Evolutionary conservation across 148 eudicot genomes (phyloP).

Genomic region (Rhododendron williamsianum): DNA sequence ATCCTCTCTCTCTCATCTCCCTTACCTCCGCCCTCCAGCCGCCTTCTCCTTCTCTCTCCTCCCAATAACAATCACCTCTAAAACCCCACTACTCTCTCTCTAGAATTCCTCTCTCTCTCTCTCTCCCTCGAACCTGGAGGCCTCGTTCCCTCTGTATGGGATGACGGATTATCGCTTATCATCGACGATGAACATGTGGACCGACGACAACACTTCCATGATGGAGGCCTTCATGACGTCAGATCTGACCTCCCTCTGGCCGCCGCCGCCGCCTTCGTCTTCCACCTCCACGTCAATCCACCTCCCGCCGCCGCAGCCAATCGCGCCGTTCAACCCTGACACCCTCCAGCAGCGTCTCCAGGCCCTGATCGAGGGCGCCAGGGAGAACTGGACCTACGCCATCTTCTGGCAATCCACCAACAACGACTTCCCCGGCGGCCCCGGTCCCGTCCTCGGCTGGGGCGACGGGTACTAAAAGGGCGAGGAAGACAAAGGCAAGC

Average conservation of each 20-base stretch:
- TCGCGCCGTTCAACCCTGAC: constrained; percentile 39
- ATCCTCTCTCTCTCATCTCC: neutral
- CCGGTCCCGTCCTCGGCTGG: constrained; percentile 51
- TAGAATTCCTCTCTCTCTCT: neutral
- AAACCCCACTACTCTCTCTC: neutral
- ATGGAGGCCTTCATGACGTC: constrained; percentile 45
- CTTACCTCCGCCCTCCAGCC: neutral
- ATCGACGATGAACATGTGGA: constrained; percentile 33
- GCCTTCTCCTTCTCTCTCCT: neutral
- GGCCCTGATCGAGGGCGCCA: constrained; percentile 48
- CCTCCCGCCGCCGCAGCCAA: neutral
- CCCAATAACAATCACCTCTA: neutral
- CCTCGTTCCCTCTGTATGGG: constrained; percentile 12
- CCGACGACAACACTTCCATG: constrained; percentile 33
- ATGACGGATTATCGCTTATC: constrained; percentile 36
- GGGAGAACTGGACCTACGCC: constrained; percentile 77
- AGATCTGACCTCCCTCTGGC: constrained; percentile 33
- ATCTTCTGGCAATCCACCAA: constrained; percentile 78
- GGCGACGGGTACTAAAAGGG: constrained; percentile 90
- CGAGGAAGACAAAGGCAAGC: constrained; percentile 25
- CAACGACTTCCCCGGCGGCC: constrained; percentile 25
- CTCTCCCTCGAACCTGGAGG: neutral
- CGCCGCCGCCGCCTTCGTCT: constrained; percentile 34
- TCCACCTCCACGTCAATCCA: constrained; percentile 1
- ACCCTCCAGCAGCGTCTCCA: constrained; percentile 71